These are phyloP conservation scores for Fusarium nisikadoi DNA, from an alignment of 2,329 filamentous ascomycete genomes.

Conservation along the genomic window DNA sequence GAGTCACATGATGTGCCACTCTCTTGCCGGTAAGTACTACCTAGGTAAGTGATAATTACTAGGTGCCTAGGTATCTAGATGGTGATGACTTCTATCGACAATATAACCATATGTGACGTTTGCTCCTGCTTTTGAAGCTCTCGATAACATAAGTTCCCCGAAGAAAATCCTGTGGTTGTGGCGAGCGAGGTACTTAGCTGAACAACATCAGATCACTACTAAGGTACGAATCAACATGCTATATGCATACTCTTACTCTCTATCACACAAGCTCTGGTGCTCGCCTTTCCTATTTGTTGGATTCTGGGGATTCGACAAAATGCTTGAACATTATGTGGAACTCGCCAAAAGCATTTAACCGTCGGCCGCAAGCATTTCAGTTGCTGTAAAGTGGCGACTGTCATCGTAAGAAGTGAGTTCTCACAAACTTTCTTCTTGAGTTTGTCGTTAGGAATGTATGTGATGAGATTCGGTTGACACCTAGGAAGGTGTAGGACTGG, in stretches of 20 bases:
- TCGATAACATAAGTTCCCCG: background rate
- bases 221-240: background rate
- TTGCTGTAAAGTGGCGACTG: conserved; percentile 13
- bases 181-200: background rate
- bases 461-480: background rate
- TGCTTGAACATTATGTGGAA: conserved; percentile 27
- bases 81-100: background rate
- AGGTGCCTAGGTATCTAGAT: no score
- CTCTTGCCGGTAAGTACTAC: background rate
- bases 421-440: background rate
- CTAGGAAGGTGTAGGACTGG: background rate
- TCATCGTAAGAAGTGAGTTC: conserved; percentile 14
- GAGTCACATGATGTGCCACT: conserved; percentile 30
- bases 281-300: background rate
- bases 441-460: background rate
- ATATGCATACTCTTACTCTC: background rate
- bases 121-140: background rate
- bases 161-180: background rate
- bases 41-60: background rate
- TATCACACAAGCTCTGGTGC: background rate
- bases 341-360: conserved; percentile 20
- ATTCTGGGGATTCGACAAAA: conserved; percentile 13
- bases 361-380: conserved; percentile 19
- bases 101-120: background rate
- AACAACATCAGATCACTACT: conserved; percentile 22